Base-by-base conservation (phyloP, 2,329 filamentous ascomycete species). In the Diatrype stigma region DNA sequence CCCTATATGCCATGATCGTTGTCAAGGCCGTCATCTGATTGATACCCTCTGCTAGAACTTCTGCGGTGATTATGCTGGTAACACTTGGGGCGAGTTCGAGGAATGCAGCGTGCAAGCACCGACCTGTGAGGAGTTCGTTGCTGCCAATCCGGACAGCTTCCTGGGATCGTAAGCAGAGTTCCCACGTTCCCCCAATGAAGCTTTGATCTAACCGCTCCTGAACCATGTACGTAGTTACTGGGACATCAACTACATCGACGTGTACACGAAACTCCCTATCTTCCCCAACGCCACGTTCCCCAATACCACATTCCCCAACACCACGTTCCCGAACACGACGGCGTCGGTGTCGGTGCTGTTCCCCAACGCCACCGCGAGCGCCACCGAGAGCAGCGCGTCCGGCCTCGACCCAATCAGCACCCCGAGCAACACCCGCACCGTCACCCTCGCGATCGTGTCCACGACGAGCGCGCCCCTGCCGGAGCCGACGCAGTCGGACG, bases 11-110 rank as follows among this genome's bases (percentile, higher is more conserved):
- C 2, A 7, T 46, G 23, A 42, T 37, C n/a, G n/a, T n/a, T n/a
- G 6, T 30, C 38, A n/a, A 16, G 23, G 7, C n/a, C 45, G 2
- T 12, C 5, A 28, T 40, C 38, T 49, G 42, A 53, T 32, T 51
- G 19, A 51, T 34, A 47, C 17, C 7, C n/a, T n/a, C 17, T 5
- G 6, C 6, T 42, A 78, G 74, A 76, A 88, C 47, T 90, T 94
- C 65, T 94, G 90, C 63, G 89, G 89, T 23, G 82, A 86, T 60
- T 92, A 87, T 77, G 87, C 86, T 1, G 84, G 67, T 40, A 66
- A 65, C 5, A 62, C 69, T 16, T 79, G 77, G 76, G 66, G 64
- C 17, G 58, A 58, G 4, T 58, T 63, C 12, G 69, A 73, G 16
- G 63, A 69, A 14, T 78, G 74, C 56, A 61, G 61, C 50, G 51